Percentiles rank a stretch among this genome's conserved stretches.
phyloP scores from a whole-genome alignment of 805 yeast genomes.

The Tetrapisispora fleetii region DNA sequence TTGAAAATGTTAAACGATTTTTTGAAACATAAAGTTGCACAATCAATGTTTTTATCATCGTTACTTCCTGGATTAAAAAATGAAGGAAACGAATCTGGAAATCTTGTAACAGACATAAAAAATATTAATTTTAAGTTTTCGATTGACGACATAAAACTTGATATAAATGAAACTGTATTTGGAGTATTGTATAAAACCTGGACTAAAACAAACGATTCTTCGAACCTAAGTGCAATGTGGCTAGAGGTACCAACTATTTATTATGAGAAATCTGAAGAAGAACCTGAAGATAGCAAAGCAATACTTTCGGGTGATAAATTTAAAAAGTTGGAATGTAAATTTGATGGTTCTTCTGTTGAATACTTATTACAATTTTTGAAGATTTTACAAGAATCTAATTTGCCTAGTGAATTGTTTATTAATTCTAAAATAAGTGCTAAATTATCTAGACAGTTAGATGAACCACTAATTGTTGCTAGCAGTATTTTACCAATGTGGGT shows the following conservation, averaged over 20 bases:
- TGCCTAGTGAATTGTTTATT: conserved; percentile 37
- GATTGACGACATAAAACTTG: conserved; percentile 46
- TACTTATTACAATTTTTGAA: conserved; percentile 7
- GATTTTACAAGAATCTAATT: conserved; percentile 17
- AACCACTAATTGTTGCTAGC: conserved; percentile 78
- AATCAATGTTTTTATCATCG: conserved; percentile 19
- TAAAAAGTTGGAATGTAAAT: background rate
- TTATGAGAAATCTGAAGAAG: conserved; percentile 31
- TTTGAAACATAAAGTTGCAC: conserved; percentile 31
- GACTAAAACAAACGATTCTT: conserved; percentile 27
- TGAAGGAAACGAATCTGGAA: no score
- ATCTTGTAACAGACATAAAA: background rate
- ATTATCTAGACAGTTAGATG: conserved; percentile 78
- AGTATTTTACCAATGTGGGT: conserved; percentile 84
- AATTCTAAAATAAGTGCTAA: conserved; percentile 82
- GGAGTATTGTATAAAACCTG: conserved; percentile 57
- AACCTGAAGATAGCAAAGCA: background rate
- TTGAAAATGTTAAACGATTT: conserved; percentile 37
- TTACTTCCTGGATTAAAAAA: conserved; percentile 10
- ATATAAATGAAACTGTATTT: conserved; percentile 60
- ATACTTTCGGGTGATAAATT: background rate
- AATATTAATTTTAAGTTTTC: conserved; percentile 40
- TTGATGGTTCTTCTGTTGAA: conserved; percentile 23
- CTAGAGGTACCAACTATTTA: conserved; percentile 41
- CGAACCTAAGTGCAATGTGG: conserved; percentile 48